phyloP scores from a whole-genome alignment of 305 asterid genomes.

The Fraxinus greggii region DNA sequence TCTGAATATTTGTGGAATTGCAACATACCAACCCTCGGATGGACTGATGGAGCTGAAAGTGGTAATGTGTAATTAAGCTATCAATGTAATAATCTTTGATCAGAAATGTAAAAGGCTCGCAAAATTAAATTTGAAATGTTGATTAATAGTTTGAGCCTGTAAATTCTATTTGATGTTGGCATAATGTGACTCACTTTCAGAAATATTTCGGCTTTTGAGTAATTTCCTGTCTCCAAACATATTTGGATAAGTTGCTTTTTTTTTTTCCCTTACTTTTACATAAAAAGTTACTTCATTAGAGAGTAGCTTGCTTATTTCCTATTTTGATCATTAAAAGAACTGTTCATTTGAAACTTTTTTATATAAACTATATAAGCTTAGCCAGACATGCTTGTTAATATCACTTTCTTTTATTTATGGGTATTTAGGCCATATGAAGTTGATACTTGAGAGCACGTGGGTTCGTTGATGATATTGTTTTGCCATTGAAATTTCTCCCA shows the following conservation, averaged over 20 bases:
- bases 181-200: neutral
- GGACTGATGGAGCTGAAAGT: conserved; percentile 75
- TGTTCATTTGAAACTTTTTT: neutral
- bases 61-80: conserved; percentile 36
- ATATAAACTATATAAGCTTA: neutral
- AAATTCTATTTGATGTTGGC: neutral
- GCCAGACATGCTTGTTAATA: neutral
- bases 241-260: neutral
- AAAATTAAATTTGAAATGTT: neutral
- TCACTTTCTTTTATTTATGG: neutral
- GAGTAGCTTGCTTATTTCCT: neutral
- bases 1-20: conserved; percentile 53
- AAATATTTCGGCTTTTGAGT: neutral
- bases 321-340: neutral
- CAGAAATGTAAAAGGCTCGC: neutral
- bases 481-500: neutral
- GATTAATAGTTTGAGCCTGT: neutral
- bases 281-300: neutral
- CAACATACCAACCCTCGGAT: conserved; percentile 75
- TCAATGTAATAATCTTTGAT: neutral
- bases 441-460: neutral
- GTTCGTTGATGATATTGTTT: neutral
- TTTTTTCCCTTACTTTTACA: too few relatives aligned
- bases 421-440: neutral
- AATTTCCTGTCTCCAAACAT: neutral